These are phyloP conservation scores for Condylostoma magnum DNA, from an alignment of 169 alveolate species.

Conservation along the genomic window DNA sequence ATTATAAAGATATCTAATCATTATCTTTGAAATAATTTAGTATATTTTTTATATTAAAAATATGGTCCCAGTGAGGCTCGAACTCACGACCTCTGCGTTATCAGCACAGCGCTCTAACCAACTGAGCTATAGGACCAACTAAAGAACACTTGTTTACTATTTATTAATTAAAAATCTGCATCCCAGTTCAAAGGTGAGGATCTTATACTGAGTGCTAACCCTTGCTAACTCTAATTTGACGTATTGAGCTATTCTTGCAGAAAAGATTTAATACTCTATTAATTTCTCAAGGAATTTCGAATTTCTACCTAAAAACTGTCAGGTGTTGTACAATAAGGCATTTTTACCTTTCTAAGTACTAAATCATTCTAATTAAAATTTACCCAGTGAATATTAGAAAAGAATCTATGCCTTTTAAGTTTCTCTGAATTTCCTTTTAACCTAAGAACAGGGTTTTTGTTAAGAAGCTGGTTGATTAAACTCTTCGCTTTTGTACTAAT, in stretches of 20 bases:
- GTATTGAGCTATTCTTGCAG: no score
- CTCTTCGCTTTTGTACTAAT: conserved; percentile 27
- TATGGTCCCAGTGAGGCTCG: conserved; percentile 97
- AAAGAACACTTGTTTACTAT: not conserved
- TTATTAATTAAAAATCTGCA: no score
- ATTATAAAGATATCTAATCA: no score
- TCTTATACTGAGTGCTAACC: no score
- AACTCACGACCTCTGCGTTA: conserved; percentile 98
- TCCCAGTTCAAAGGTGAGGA: no score
- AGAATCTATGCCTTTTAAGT: conserved; percentile 41
- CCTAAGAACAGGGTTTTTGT: conserved; percentile 38
- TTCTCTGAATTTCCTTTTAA: conserved; percentile 34
- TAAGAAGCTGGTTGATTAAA: conserved; percentile 50
- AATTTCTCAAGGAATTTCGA: no score
- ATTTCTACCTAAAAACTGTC: not conserved
- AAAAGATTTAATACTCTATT: no score
- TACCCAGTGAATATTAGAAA: conserved; percentile 30
- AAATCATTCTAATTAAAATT: conserved; percentile 15
- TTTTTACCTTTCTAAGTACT: conserved; percentile 32
- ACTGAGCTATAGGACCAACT: conserved; percentile 92
- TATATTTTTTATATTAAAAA: not conserved
- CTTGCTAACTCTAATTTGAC: no score
- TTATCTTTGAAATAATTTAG: not conserved
- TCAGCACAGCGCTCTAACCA: conserved; percentile 98
- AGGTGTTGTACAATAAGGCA: conserved; percentile 36